Base-by-base conservation (phyloP, 768 basidiomycete species). In the Lentinula sp. region DNA sequence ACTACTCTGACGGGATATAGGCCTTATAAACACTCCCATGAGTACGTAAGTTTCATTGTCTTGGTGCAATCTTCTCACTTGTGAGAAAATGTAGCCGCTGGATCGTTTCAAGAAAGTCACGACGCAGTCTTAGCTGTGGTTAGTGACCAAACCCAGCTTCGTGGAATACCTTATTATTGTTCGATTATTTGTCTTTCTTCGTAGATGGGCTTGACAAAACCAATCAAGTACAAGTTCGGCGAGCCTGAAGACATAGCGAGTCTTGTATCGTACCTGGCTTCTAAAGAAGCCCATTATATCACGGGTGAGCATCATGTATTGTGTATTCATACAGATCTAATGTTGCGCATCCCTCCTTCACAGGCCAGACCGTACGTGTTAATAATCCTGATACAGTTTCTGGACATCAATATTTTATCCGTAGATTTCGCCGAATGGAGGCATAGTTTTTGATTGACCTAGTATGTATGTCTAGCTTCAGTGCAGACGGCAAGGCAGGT, bases 241-340 rank as follows among this genome's bases (percentile, higher is more conserved):
- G 57, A 48, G 15, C 39, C 66, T 1, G 63, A 64, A 18, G 66
- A 71, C 20, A 65, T 72, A 13, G 68, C 66, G 6, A 66, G 65
- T n/a, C 35, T 70, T 3, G 69, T 73, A 20, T 71, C 71, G 13
- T 74, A 67, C 53, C 63, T 76, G 12, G 70, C 67, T 20, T 70
- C 72, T 16, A 70, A 68, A 63, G 70, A 68, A 49, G 66, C 68
- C 2, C 61, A 63, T 50, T 70, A 67, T 33, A 68, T 73, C 32
- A 70, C 68, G 3, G 74, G 70, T 69, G 55, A 62, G 67, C 37
- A 18, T 18, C 33, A 18, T 7, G 7, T n/a, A 16, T 41, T 32
- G 18, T 4, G 54, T 16, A 4, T 37, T 3, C 0, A 9, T 2
- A 60, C 46, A 23, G 18, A 8, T 51, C 6, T 53, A 16, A 42